Evolutionary conservation across 2,329 filamentous ascomycete genomes (phyloP).

Genomic region (Arthrobotrys sinensis): DNA sequence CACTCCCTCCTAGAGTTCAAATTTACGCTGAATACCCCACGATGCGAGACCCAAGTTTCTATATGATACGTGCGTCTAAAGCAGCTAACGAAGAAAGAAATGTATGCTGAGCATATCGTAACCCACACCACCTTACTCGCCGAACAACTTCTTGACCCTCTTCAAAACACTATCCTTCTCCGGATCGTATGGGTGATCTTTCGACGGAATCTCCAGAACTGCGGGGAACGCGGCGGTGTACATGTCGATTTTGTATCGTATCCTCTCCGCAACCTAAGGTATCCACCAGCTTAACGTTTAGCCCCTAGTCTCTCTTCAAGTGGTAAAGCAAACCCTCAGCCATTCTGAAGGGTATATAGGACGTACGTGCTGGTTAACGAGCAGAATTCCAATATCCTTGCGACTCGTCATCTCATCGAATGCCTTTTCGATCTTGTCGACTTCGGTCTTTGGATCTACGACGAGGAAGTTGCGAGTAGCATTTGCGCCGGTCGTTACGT

Average conservation of each 20-base stretch:
- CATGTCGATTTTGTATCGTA: slow-evolving; percentile 89
- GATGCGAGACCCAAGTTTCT: not conserved
- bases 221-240: slow-evolving; percentile 97
- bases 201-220: slow-evolving; percentile 95
- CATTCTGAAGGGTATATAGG: not conserved
- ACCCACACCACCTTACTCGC: slow-evolving; percentile 31
- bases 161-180: slow-evolving; percentile 98
- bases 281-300: not conserved
- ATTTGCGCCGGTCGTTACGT: slow-evolving; percentile 89
- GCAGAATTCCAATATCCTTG: slow-evolving; percentile 95
- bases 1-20: not conserved
- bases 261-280: slow-evolving; percentile 87
- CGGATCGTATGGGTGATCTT: slow-evolving; percentile 98
- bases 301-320: slow-evolving; percentile 20
- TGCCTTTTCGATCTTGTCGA: slow-evolving; percentile 85
- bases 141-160: slow-evolving; percentile 80
- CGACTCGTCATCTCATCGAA: slow-evolving; percentile 90
- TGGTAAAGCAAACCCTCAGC: not conserved
- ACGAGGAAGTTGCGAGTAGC: slow-evolving; percentile 98
- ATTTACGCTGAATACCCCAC: not conserved
- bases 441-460: slow-evolving; percentile 94
- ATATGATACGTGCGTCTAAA: not conserved
- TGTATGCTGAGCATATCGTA: not conserved
- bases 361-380: slow-evolving; percentile 97
- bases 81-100: not conserved